A percentile compares a stretch with the other conserved stretches of the same genome.
Evolutionary conservation across 1,284 basidiomycete genomes (phyloP).

Genomic region (Apiotrichum akiyoshidainum): DNA sequence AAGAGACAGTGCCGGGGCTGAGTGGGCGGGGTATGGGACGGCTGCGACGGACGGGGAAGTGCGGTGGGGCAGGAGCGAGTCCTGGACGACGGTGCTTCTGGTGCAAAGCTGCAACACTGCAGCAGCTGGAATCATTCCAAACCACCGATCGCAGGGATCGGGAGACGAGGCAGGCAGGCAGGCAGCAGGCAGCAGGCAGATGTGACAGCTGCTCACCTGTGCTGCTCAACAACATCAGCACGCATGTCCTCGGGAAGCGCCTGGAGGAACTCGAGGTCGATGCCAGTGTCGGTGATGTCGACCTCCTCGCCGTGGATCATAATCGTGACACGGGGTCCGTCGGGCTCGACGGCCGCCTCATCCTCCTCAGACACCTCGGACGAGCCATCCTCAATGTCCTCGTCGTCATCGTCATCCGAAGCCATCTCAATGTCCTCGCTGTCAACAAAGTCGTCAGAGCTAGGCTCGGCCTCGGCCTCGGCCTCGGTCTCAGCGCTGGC

Average conservation of each 20-base stretch:
- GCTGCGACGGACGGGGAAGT: too few species aligned
- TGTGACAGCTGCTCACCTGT: constrained; percentile 62
- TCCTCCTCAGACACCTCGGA: constrained; percentile 5
- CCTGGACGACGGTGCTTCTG: too few species aligned
- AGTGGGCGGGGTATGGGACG: too few species aligned
- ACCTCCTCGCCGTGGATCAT: constrained; percentile 88
- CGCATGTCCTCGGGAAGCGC: constrained; percentile 98
- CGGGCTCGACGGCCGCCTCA: constrained; percentile 10
- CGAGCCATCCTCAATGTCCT: not conserved
- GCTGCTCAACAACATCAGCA: constrained; percentile 96
- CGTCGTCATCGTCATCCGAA: constrained; percentile 6
- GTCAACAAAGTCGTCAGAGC: not conserved
- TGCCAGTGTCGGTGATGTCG: constrained; percentile 97
- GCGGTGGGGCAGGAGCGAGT: too few species aligned
- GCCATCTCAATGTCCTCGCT: constrained; percentile 76
- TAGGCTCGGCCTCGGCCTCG: not conserved
- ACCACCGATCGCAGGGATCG: too few species aligned
- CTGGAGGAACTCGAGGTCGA: constrained; percentile 96
- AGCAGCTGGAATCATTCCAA: too few species aligned
- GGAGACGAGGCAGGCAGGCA: too few species aligned
- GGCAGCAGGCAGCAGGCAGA: too few species aligned
- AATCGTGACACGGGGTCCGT: constrained; percentile 65
- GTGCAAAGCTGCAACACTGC: too few species aligned
- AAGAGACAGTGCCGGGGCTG: too few species aligned
- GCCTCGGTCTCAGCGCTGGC: constrained; percentile 51